Percentiles rank a stretch among this genome's conserved stretches.
These are phyloP conservation scores for Baeospora myosura DNA, from an alignment of 1,284 basidiomycete species.

Conservation along the genomic window DNA sequence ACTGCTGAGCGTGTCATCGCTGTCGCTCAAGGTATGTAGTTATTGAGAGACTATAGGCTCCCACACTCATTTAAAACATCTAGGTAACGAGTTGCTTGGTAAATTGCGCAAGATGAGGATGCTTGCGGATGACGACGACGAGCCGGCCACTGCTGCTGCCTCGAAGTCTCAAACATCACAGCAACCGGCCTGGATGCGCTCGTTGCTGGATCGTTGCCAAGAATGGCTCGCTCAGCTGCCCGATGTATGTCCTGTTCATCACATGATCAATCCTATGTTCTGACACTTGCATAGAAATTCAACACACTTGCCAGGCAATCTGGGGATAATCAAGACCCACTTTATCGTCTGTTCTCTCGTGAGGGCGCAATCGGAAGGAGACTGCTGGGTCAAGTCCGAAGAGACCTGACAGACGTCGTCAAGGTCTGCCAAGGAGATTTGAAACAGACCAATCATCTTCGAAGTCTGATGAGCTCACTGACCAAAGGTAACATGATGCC, in stretches of 20 bases:
- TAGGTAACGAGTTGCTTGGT: constrained; percentile 75
- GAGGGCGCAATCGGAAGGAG: constrained; percentile 77
- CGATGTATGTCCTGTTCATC: constrained; percentile 38
- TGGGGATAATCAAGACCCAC: constrained; percentile 71
- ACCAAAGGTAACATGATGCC: constrained; percentile 63
- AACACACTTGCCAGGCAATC: constrained; percentile 56
- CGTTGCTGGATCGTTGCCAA: constrained; percentile 68
- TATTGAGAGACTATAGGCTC: constrained; percentile 3
- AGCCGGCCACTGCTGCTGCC: constrained; percentile 38
- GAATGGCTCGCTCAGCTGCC: constrained; percentile 81
- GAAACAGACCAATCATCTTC: constrained; percentile 92
- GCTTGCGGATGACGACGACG: constrained; percentile 83
- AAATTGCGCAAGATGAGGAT: constrained; percentile 91
- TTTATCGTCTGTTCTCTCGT: constrained; percentile 84
- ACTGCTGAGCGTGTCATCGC: constrained; percentile 90
- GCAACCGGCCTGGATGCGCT: constrained; percentile 91
- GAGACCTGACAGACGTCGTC: constrained; percentile 75
- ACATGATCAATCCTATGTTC: constrained; percentile 6
- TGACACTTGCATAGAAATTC: constrained; percentile 41
- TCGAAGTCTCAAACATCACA: constrained; percentile 56
- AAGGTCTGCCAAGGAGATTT: constrained; percentile 80
- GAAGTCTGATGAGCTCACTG: constrained; percentile 78
- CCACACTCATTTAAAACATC: constrained; percentile 12
- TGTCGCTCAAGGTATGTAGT: constrained; percentile 69
- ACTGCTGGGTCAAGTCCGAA: constrained; percentile 70